Conservation (phyloP, 345 rosid species). For the Syzygium jambos region DNA sequence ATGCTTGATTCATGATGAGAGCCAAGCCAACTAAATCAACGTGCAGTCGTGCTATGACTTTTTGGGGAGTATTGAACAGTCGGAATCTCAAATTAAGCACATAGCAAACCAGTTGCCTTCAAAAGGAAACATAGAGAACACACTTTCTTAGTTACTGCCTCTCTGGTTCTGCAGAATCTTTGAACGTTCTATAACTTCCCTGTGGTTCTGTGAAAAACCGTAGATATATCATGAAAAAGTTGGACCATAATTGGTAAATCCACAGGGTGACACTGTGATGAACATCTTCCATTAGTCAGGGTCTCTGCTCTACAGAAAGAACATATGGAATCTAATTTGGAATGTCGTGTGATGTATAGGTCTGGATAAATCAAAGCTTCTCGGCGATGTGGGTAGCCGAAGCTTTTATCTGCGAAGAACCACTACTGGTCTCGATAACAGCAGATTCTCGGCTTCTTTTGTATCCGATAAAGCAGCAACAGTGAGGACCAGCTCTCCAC, state of each 20-base stretch:
- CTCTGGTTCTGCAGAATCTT: not conserved
- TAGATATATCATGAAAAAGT: not conserved
- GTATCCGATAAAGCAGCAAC: conserved; percentile 5
- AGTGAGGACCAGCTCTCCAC: conserved; percentile 7
- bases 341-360: conserved; percentile 17
- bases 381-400: conserved; percentile 67
- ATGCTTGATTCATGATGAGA: not conserved
- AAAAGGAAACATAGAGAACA: not conserved
- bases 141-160: not conserved
- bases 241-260: not conserved
- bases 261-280: not conserved
- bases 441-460: conserved; percentile 9
- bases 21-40: not conserved
- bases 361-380: conserved; percentile 47
- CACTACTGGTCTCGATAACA: conserved; percentile 11
- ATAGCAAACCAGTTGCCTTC: not conserved
- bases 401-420: conserved; percentile 66
- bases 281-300: not conserved
- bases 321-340: not conserved
- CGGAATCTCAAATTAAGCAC: not conserved
- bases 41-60: not conserved
- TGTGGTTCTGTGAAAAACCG: not conserved
- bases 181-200: not conserved
- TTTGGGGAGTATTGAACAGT: not conserved
- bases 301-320: not conserved